A percentile compares a stretch with the other conserved stretches of the same genome.
Conservation (phyloP, 192 early-diverging fungal species). For the Entomortierella lignicola region DNA sequence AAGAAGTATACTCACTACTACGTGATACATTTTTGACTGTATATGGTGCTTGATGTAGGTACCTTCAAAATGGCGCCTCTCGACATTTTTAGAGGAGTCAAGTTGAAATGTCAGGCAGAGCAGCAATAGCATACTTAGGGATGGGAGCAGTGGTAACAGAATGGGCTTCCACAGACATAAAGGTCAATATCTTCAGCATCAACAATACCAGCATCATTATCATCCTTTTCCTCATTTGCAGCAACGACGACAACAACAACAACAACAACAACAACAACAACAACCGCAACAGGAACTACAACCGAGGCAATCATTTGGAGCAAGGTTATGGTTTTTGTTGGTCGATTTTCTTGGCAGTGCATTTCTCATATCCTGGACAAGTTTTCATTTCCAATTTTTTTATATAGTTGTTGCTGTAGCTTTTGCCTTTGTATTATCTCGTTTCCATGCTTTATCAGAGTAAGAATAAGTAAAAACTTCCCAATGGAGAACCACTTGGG, state of each 20-base stretch:
- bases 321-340: background rate
- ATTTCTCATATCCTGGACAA: constrained; percentile 1
- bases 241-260: background rate
- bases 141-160: background rate
- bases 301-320: background rate
- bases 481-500: background rate
- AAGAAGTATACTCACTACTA: background rate
- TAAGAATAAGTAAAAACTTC: background rate
- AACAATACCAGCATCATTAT: background rate
- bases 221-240: background rate
- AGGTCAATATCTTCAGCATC: background rate
- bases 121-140: background rate
- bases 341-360: background rate
- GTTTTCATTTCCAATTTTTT: constrained; percentile 6
- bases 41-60: background rate
- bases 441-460: background rate
- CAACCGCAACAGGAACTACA: background rate
- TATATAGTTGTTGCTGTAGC: constrained; percentile 14
- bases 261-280: constrained; percentile 1
- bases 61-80: constrained; percentile 36
- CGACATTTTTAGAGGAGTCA: constrained; percentile 47
- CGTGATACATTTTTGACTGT: background rate
- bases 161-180: background rate
- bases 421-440: background rate
- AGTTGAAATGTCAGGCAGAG: constrained; percentile 26